Base-by-base conservation (phyloP, 2,329 filamentous ascomycete genomes). In the Uncinocarpus reesii region DNA sequence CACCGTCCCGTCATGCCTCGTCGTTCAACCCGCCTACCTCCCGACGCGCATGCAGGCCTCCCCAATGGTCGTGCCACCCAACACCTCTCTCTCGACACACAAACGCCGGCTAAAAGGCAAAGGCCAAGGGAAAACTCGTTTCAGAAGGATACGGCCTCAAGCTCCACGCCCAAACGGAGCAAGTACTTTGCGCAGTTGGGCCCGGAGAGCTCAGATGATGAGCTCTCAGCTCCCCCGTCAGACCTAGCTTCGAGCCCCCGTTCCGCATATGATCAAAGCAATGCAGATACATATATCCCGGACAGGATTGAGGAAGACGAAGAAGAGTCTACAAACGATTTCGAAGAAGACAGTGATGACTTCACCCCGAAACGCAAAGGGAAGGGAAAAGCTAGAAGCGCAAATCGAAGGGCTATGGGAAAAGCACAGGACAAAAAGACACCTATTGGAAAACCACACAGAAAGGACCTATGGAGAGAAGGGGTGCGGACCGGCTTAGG, bases 401-500 rank as follows among this genome's bases (percentile, higher is more conserved):
- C 46, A 26, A 54, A 57, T 31, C 7, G 13, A 51, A 55, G 15
- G 42, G 87, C 66, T 80, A 84, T 64, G 84, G 86, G 51, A 50
- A 52, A 34, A 16, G 6, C 26, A 32, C 36, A 36, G 32, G 48
- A 51, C 48, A 46, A 38, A 41, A 42, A 51, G 41, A 41, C 47
- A 47, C 52, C 55, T 48, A 48, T 42, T 21, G 42, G 53, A 24
- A 20, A 18, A 3, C n/a, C 56, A 35, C 65, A 69, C 46, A 67
- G 68, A 38, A 70, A 71, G 53, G 73, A 78, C 45, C 60, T 79
- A 28, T 80, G 76, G 77, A 71, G 72, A 58, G 65, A 72, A 51
- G 77, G 76, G 7, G 74, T 76, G 29, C 76, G 70, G 51, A 69
- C 70, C 13, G 73, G 73, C 4, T 62, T 80, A 23, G 76, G 71